Evolutionary conservation across 1,284 basidiomycete species (phyloP), one percentile per base, ranked within the genome.

Genomic region (Stygiomarasmius scandens): DNA sequence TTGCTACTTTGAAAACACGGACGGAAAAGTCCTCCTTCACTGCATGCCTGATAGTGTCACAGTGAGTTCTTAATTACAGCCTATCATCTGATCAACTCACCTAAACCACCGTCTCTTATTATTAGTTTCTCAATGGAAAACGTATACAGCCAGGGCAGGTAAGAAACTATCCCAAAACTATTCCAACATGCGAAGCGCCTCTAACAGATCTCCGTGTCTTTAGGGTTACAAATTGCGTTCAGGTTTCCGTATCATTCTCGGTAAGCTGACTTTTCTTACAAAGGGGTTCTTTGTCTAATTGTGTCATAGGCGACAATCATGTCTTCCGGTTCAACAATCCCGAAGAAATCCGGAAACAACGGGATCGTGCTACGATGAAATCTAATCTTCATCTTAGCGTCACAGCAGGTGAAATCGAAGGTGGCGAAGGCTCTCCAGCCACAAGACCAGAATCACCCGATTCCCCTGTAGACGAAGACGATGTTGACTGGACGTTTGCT

Each of bases 251-350:
- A 95, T 99, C 66, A 98, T 99, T 70, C 81, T 99, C 52, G 90
- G 90, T 91, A 68, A 61, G 80, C 73, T n/a, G 56, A 29, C 2
- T 58, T 19, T 22, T 56, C n/a, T 22, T 49, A 32, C 32, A 22
- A 27, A 43, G 19, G n/a, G 46, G 46, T 32, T 41, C 24, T 38
- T 50, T 24, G 16, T 38, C 44, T 55, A 27, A 50, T 56, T 51
- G 56, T 56, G 49, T 50, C 49, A 48, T 38, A 92, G 96, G 96
- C 54, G 96, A 98, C 66, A 90, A 96, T 62, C 97, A 99, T 74
- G 95, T 98, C 56, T 99, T 99, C 74, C 87, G 96, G 16, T 98
- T 98, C 77, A 98, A 97, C 69, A 92, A 96, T 67, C 95, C 95
- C 0, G 94, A 95, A 69, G 92, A 96, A 67, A 96, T 96, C 52